These are phyloP conservation scores for Thalassiosira exigua DNA, from an alignment of 352 stramenopile species.

Conservation along the genomic window DNA sequence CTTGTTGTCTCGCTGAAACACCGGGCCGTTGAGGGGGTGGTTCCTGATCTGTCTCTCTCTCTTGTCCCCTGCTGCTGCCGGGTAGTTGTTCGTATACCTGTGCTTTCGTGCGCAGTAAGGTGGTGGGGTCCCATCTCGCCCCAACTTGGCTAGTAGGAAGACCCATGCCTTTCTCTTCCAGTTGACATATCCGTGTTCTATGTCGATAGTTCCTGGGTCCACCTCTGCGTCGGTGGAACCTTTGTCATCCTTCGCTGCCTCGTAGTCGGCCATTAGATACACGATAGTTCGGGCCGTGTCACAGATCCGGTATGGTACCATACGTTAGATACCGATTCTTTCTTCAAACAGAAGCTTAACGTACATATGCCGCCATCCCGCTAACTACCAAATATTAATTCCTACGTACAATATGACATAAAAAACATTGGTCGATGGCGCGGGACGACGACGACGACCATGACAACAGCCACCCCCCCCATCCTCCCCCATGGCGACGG, in stretches of 20 bases:
- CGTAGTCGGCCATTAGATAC: no score
- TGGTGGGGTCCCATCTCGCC: not conserved
- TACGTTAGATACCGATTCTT: no score
- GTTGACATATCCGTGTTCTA: not conserved
- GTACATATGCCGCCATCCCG: no score
- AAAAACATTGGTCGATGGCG: no score
- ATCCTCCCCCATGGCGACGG: no score
- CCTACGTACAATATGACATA: no score
- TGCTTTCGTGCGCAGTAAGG: not conserved
- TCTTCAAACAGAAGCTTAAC: no score
- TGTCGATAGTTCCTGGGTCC: not conserved
- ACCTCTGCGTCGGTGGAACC: not conserved
- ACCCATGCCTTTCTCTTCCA: not conserved
- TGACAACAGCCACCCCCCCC: no score
- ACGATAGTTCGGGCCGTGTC: no score
- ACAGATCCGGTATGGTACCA: no score
- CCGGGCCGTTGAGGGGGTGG: not conserved
- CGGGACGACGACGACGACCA: no score
- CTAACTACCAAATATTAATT: no score
- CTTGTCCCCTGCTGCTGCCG: not conserved
- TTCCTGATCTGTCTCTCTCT: not conserved
- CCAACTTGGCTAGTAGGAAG: not conserved
- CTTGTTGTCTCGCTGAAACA: not conserved
- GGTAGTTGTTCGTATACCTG: not conserved
- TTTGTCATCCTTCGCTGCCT: not conserved